Evolutionary conservation across 148 eudicot species (phyloP), one percentile per base, ranked within the genome.

Genomic region (Rhododendron vialii): DNA sequence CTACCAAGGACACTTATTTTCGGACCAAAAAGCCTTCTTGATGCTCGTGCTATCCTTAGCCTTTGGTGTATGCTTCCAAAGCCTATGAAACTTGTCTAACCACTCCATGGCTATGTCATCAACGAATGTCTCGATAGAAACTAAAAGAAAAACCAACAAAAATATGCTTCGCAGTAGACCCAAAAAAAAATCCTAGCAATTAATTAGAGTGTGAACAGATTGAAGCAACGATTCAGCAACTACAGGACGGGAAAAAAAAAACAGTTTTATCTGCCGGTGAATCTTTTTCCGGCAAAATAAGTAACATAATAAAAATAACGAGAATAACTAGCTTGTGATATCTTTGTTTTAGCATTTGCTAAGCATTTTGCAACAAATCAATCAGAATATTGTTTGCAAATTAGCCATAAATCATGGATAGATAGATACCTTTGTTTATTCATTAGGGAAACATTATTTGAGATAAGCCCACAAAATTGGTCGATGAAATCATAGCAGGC

Each of bases 401-500:
- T 36, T 48, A 78, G 74, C 41, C 13, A 1, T 80, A 17, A 17
- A 17, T 10, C 33, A 78, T 41, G 22, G 48, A 2, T 20, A 1
- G 26, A 2, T 20, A 9, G 7, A 59, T 90, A 94, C 99, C 92
- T 92, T 83, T 94, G 91, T 84, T 93, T 92, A 78, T 90, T 82
- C 94, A 98, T 93, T 55, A 67, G 48, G 48, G 92, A 86, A 35
- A 98, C 91, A 88, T 92, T 86, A 74, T 85, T 85, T 2, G 85
- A 74, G 80, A 95, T 80, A 65, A 85, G 85, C 30, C 47, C 83
- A 86, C 96, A 94, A 63, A 86, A 94, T 79, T 92, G 90, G 67
- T 98, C 94, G 8, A 95, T 81, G 41, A 89, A 90, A 78, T 93
- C 94, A 38, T 98, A 98, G 75, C 97, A 95, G 0, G 87, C 88